These are phyloP conservation scores for Pseudogymnoascus sp. DNA, from an alignment of 2,329 filamentous ascomycete genomes.

Conservation along the genomic window DNA sequence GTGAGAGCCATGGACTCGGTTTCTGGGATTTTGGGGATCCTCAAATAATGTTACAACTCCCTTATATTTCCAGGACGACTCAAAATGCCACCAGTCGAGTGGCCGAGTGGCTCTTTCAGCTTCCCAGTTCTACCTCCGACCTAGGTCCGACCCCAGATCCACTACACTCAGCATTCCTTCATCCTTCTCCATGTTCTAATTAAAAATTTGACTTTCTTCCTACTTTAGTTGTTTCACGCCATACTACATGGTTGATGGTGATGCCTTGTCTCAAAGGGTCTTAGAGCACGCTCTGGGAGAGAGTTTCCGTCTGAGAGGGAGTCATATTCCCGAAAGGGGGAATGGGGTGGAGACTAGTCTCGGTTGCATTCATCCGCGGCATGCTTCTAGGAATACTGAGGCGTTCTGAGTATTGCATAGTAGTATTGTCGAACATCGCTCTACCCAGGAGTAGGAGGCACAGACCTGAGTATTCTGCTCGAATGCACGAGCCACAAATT, in stretches of 20 bases:
- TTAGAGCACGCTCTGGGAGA: not conserved
- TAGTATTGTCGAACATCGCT: not conserved
- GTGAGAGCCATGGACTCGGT: slow-evolving; percentile 8
- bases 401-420: not conserved
- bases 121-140: not conserved
- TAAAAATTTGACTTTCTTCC: not conserved
- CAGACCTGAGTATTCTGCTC: not conserved
- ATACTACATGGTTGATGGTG: not conserved
- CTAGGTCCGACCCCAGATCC: not conserved
- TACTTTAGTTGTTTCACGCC: slow-evolving; percentile 9
- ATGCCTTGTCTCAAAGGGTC: slow-evolving; percentile 2
- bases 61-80: not conserved
- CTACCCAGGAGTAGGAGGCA: not conserved
- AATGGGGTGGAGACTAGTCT: not conserved
- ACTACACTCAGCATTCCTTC: not conserved
- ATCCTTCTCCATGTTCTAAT: not conserved
- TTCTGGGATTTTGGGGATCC: slow-evolving; percentile 4
- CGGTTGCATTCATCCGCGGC: not conserved
- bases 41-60: slow-evolving; percentile 5
- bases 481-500: slow-evolving; percentile 4
- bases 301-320: not conserved
- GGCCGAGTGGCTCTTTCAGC: not conserved
- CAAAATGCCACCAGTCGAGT: not conserved
- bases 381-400: not conserved
- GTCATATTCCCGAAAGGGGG: not conserved